Evolutionary conservation across 176 grass and related monocot species (phyloP), one percentile per base, ranked within the genome.

Genomic region (Sorghum bicolor): DNA sequence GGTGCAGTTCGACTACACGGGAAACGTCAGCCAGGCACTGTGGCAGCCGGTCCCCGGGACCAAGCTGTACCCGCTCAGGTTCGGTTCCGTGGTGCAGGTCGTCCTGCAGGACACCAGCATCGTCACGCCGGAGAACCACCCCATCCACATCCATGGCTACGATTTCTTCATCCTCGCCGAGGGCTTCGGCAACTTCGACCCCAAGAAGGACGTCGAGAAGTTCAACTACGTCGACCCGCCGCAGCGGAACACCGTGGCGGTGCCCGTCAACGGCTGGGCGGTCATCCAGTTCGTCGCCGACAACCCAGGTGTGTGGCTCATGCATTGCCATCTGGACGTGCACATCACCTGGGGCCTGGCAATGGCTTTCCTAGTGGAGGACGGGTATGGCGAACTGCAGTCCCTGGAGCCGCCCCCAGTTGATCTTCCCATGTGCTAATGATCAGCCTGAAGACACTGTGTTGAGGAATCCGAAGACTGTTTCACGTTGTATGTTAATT

Each of bases 301-400:
- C 72, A 96, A 96, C 88, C 91, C 94, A 0, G 94, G 94, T 2
- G 86, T 96, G 44, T 96, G 91, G 94, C 76, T 96, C 50, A 81
- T 93, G 91, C 91, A 96, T 64, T 96, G 94, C 84, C 94, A 96
- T 85, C 83, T 96, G 34, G 94, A 96, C 80, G 94, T 93, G 80
- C 94, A 96, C 80, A 96, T 96, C 25, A 83, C 74, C 4, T 93
- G 94, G 94, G 94, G 94, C 62, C 72, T 93, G 79, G 94, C 94
- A 6, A 96, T 93, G 91, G 88, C 91, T 7, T 93, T 96, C 84
- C 62, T 96, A 14, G 94, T 96, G 10, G 91, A 91, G 31, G 85
- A 96, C 41, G 94, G 94, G 14, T 76, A 85, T 16, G 91, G 84
- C 24, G 43, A 89, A 22, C 38, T 89, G 38, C 72, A 96, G 53